Percentiles rank a stretch among this genome's conserved stretches.
These are phyloP conservation scores for Citrus maxima DNA, from an alignment of 345 rosid genomes.

Conservation along the genomic window DNA sequence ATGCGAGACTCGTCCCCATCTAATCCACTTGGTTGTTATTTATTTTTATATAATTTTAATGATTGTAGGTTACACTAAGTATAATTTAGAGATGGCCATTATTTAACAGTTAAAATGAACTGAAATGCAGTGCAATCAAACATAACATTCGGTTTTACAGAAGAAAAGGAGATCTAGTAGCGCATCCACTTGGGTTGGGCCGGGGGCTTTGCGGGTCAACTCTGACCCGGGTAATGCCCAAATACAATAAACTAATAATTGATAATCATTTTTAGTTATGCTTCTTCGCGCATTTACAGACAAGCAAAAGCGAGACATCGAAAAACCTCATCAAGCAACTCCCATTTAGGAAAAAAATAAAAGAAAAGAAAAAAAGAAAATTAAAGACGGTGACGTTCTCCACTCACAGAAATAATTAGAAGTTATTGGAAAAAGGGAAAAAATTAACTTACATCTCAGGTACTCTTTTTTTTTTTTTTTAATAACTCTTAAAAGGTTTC, in stretches of 20 bases:
- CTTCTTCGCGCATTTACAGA: neutral
- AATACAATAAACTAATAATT: neutral
- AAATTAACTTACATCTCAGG: neutral
- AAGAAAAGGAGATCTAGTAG: too few species aligned
- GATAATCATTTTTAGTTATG: neutral
- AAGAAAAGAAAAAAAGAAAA: neutral
- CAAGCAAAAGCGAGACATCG: neutral
- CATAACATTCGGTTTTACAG: neutral
- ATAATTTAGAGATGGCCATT: too few species aligned
- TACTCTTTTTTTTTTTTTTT: neutral
- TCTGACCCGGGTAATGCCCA: neutral
- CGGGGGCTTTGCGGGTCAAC: neutral
- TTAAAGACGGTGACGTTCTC: neutral
- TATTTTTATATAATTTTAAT: too few species aligned
- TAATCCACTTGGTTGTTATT: too few species aligned
- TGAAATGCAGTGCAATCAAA: neutral
- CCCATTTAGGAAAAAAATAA: too few species aligned
- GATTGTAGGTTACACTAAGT: too few species aligned
- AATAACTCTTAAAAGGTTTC: neutral
- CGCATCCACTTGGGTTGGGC: too few species aligned
- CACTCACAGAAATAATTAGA: neutral
- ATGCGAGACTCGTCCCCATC: too few species aligned
- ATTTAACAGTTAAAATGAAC: too few species aligned
- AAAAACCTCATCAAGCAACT: neutral
- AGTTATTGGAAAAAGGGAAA: neutral